Evolutionary conservation across 208 protist species (phyloP).

Genomic region (Herpetomonas tarakana): DNA sequence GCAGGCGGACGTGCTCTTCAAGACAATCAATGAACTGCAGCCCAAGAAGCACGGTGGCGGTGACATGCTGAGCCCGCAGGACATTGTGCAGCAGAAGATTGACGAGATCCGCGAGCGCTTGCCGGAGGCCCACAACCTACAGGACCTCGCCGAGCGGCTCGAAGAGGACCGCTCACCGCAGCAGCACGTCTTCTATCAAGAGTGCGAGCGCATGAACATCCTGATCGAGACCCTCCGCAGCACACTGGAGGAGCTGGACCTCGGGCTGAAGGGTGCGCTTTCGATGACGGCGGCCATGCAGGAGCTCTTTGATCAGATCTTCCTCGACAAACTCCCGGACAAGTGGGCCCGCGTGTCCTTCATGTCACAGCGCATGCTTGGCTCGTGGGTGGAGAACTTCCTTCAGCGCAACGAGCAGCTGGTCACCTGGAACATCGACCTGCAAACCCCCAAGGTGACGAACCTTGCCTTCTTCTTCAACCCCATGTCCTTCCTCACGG

Average conservation of each 20-base stretch:
- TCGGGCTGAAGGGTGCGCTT: constrained; percentile 94
- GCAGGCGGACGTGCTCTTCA: constrained; percentile 96
- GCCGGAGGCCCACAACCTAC: constrained; percentile 91
- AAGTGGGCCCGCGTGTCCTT: constrained; percentile 96
- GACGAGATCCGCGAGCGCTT: constrained; percentile 91
- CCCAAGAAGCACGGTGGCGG: constrained; percentile 90
- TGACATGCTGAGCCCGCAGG: constrained; percentile 85
- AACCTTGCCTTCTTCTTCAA: constrained; percentile 98
- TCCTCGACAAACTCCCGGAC: constrained; percentile 92
- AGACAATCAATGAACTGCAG: constrained; percentile 96
- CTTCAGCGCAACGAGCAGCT: constrained; percentile 94
- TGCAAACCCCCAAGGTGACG: constrained; percentile 93
- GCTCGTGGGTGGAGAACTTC: constrained; percentile 96
- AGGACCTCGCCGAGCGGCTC: constrained; percentile 90
- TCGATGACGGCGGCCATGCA: constrained; percentile 93
- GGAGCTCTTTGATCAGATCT: constrained; percentile 91
- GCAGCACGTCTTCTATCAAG: constrained; percentile 97
- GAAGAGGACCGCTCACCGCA: constrained; percentile 98
- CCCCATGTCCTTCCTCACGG: constrained; percentile 98
- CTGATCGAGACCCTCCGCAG: constrained; percentile 90
- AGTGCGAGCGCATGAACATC: constrained; percentile 98
- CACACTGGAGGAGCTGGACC: constrained; percentile 96
- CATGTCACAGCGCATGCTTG: constrained; percentile 93
- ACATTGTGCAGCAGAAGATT: constrained; percentile 92
- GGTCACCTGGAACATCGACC: constrained; percentile 90